Evolutionary conservation across 345 rosid species (phyloP).

Genomic region (Arabidopsis suecica): DNA sequence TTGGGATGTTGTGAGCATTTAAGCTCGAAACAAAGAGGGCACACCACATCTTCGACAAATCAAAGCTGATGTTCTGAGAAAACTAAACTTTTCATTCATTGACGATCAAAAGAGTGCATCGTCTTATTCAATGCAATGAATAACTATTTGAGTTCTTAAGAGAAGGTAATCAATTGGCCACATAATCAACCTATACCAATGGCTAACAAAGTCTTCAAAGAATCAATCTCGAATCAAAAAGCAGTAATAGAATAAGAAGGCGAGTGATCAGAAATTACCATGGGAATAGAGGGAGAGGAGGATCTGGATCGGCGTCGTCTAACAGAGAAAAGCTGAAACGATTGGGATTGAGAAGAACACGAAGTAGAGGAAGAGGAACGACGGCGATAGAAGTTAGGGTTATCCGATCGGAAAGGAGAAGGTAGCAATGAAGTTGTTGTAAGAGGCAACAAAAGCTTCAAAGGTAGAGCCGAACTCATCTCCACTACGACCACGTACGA

Average conservation of each 20-base stretch:
- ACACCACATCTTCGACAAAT: not conserved
- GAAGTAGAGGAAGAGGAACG: slow-evolving; percentile 19
- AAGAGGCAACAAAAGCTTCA: slow-evolving; percentile 56
- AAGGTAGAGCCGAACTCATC: slow-evolving; percentile 53
- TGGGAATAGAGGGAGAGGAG: slow-evolving; percentile 41
- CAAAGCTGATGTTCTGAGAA: not conserved
- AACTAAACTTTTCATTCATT: not conserved
- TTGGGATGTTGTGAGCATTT: not conserved
- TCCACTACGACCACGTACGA: slow-evolving; percentile 2
- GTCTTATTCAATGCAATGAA: not conserved
- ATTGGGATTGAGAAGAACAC: slow-evolving; percentile 3
- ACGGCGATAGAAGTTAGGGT: slow-evolving; percentile 45
- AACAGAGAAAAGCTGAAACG: not conserved
- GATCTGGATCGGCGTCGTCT: slow-evolving; percentile 38
- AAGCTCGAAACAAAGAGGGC: not conserved
- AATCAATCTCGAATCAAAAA: not conserved
- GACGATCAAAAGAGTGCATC: not conserved
- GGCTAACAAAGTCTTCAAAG: not conserved
- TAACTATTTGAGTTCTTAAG: not conserved
- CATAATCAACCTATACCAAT: not conserved
- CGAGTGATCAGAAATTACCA: slow-evolving; percentile 44
- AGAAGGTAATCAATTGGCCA: not conserved
- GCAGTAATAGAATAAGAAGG: not conserved
- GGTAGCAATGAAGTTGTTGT: slow-evolving; percentile 25
- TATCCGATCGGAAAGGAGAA: slow-evolving; percentile 43